These are phyloP conservation scores for Globisporangium iwayamae DNA, from an alignment of 352 stramenopile genomes.

Conservation along the genomic window DNA sequence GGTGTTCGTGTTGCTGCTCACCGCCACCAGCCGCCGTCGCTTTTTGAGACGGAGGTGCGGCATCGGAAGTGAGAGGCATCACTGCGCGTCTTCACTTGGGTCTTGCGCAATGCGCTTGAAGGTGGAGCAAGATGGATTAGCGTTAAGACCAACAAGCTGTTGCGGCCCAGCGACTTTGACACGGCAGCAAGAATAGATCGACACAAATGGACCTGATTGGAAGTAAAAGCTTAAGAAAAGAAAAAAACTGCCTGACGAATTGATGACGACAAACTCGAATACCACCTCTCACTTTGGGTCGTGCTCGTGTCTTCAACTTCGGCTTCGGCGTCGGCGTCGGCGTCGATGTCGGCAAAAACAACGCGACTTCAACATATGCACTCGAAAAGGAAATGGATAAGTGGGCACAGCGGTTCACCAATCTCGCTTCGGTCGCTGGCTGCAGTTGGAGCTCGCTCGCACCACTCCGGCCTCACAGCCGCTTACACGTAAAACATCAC, in stretches of 20 bases:
- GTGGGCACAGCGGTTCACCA: too few relatives aligned
- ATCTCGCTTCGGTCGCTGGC: neutral
- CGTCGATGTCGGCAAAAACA: neutral
- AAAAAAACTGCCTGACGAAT: neutral
- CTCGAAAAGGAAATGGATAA: neutral
- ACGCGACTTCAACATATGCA: constrained; percentile 1
- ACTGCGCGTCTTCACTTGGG: neutral
- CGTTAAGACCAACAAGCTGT: neutral
- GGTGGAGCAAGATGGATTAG: neutral
- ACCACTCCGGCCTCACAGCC: neutral
- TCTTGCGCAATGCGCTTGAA: neutral
- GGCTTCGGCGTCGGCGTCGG: neutral
- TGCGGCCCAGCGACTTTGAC: too few relatives aligned
- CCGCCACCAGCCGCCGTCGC: neutral
- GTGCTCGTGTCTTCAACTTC: neutral
- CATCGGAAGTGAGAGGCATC: neutral
- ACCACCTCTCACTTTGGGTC: constrained; percentile 2
- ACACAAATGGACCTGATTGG: neutral
- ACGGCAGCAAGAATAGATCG: constrained; percentile 4
- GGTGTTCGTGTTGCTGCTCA: neutral
- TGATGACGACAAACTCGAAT: neutral
- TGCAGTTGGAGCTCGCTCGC: neutral
- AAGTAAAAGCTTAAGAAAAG: neutral
- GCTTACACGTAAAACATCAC: constrained; percentile 68
- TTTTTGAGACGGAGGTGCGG: neutral